Evolutionary conservation across 169 alveolate species (phyloP).

Genomic region (Babesia bovis): DNA sequence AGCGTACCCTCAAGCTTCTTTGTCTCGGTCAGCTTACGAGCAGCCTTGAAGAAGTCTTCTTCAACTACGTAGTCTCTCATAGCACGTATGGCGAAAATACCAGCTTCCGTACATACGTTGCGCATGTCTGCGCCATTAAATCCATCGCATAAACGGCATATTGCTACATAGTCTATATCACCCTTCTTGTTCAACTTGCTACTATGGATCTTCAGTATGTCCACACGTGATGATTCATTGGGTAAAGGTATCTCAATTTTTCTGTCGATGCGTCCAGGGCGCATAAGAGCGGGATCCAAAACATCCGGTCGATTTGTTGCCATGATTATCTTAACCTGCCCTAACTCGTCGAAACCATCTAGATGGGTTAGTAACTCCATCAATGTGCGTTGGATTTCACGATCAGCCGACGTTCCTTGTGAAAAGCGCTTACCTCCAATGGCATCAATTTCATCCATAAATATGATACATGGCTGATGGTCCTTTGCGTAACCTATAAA

Average conservation of each 20-base stretch:
- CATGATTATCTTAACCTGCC: conserved; percentile 99
- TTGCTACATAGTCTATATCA: conserved; percentile 93
- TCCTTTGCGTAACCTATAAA: conserved; percentile 93
- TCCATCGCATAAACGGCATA: conserved; percentile 94
- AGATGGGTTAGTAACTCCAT: conserved; percentile 94
- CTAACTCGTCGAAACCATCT: conserved; percentile 99
- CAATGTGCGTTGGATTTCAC: conserved; percentile 98
- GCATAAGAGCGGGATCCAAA: conserved; percentile 97
- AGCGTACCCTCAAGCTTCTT: conserved; percentile 95
- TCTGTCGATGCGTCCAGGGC: conserved; percentile 99
- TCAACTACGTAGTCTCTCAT: conserved; percentile 96
- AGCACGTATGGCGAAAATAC: conserved; percentile 93
- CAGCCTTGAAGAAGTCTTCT: conserved; percentile 98
- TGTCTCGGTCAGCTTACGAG: conserved; percentile 93
- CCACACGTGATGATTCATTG: conserved; percentile 93
- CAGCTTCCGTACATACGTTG: conserved; percentile 99
- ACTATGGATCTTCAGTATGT: conserved; percentile 95
- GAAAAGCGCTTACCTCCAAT: conserved; percentile 97
- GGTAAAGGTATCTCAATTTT: conserved; percentile 99
- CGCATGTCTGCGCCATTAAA: conserved; percentile 99
- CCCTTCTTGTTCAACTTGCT: conserved; percentile 93
- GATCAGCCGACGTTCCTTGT: conserved; percentile 98
- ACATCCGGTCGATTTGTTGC: conserved; percentile 99
- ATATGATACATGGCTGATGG: conserved; percentile 98
- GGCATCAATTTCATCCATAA: conserved; percentile 99